A percentile compares a stretch with the other conserved stretches of the same genome.
Evolutionary conservation across 2,329 filamentous ascomycete species (phyloP).

Genomic region (Fusarium multiceps): DNA sequence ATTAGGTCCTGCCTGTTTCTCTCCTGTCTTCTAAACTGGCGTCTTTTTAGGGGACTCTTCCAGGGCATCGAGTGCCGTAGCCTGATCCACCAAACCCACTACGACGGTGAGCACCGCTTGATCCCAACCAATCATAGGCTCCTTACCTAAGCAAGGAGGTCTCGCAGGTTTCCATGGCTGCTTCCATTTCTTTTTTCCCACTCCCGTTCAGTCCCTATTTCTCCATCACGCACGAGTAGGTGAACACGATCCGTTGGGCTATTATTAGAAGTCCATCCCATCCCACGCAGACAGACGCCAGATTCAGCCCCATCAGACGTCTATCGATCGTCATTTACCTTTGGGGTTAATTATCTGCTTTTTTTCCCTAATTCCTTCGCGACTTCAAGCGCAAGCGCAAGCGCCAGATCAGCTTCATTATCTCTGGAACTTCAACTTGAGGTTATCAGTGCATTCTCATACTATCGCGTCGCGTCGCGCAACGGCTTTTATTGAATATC

Average conservation of each 20-base stretch:
- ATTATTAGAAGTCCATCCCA: constrained; percentile 47
- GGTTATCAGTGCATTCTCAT: background rate
- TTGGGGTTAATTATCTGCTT: constrained; percentile 10
- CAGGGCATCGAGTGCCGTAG: constrained; percentile 30
- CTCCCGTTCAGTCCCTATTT: constrained; percentile 29
- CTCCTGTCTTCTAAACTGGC: constrained; percentile 24
- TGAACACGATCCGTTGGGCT: constrained; percentile 48
- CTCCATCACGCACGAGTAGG: constrained; percentile 38
- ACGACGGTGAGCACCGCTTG: constrained; percentile 17
- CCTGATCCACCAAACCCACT: constrained; percentile 13
- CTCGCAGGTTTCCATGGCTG: constrained; percentile 37
- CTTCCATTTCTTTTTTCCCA: constrained; percentile 44
- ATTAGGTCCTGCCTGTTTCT: background rate
- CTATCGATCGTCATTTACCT: constrained; percentile 26
- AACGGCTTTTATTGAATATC: constrained; percentile 3
- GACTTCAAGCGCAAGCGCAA: constrained; percentile 23
- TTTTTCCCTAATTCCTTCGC: constrained; percentile 5
- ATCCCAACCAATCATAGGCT: constrained; percentile 1
- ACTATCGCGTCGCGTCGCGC: constrained; percentile 33
- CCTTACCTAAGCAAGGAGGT: constrained; percentile 38
- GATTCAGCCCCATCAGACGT: constrained; percentile 47
- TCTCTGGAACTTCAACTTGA: background rate
- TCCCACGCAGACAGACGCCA: constrained; percentile 45
- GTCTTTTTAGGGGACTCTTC: constrained; percentile 26
- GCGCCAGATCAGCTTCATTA: constrained; percentile 4